Percentiles rank a stretch among this genome's conserved stretches.
Conservation (phyloP, 768 basidiomycete genomes). For the Lactarius akahatsu region DNA sequence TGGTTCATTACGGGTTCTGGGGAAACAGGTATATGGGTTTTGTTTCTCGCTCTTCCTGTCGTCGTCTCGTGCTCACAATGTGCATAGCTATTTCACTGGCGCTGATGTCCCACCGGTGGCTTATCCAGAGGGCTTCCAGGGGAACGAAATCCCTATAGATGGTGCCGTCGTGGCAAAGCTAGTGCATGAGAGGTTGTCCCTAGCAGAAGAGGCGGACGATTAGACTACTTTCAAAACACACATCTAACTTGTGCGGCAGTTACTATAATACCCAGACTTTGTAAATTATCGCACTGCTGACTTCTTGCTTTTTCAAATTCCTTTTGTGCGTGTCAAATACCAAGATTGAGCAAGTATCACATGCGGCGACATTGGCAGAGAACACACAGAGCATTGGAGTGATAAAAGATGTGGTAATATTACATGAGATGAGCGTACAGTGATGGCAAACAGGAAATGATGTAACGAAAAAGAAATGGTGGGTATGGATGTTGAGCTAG, state of each 20-base stretch:
- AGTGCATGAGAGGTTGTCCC: conserved; percentile 54
- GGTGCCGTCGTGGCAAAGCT: conserved; percentile 64
- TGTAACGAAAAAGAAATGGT: not conserved
- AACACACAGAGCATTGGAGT: not conserved
- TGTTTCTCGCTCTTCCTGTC: not conserved
- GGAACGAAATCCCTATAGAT: conserved; percentile 79
- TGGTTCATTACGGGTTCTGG: conserved; percentile 87
- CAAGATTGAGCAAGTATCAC: conserved; percentile 8
- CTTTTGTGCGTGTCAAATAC: not conserved
- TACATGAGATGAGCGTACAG: conserved; percentile 3
- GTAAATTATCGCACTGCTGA: not conserved
- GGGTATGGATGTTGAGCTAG: not conserved
- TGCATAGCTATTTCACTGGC: conserved; percentile 63
- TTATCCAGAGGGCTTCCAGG: conserved; percentile 91
- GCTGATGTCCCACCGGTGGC: conserved; percentile 65
- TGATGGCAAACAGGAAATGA: too few relatives aligned
- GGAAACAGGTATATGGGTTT: conserved; percentile 51
- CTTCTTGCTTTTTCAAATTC: not conserved
- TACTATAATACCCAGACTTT: conserved; percentile 3
- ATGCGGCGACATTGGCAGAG: not conserved
- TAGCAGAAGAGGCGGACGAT: conserved; percentile 62
- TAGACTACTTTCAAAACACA: conserved; percentile 31
- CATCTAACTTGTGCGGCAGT: conserved; percentile 5
- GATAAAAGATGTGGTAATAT: not conserved
- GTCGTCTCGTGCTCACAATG: conserved; percentile 10